Evolutionary conservation across 1,284 basidiomycete genomes (phyloP), one percentile per base, ranked within the genome.

Genomic region (Flammula alnicola): DNA sequence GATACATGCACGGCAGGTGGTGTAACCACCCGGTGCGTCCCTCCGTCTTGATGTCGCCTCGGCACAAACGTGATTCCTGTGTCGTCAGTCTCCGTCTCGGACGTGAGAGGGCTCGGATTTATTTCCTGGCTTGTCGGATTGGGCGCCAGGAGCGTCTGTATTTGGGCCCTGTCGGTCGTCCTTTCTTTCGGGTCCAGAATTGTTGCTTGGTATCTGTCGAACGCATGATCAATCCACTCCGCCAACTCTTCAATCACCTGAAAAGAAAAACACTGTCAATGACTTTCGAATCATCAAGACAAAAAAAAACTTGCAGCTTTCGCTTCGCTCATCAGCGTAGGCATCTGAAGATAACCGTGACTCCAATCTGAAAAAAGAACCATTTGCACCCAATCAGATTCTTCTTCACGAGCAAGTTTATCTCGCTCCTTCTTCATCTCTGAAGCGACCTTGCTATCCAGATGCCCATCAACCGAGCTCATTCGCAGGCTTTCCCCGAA

Each of bases 311-410:
- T 57, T 59, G 76, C 93, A 48, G 80, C 80, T 56, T 76, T 78
- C 22, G 92, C 92, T 63, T 96, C 94, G 33, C 73, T 78, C 86
- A 98, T 90, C 59, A 98, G 70, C 14, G 81, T 73, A 25, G 87
- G 80, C 96, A 99, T 99, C 73, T 98, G 95, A 61, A 95, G 80
- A 72, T 95, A 97, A 23, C 93, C 94, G 68, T 95, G 93, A 63
- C 90, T 91, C 91, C 92, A 94, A 47, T 92, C 91, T 36, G 89
- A 88, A 68, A 93, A 91, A 49, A 95, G 80, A 56, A 91, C 86
- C 80, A 96, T 88, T 68, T 92, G 89, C 14, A 98, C 93, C 93
- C 95, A 98, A 65, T 98, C 95, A 49, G 93, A 89, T 56, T 95
- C 93, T 22, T 75, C 83, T 71, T 97, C 88, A 22, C 75, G 72